Evolutionary conservation across 768 basidiomycete genomes (phyloP).

Genomic region (Russula earlei): DNA sequence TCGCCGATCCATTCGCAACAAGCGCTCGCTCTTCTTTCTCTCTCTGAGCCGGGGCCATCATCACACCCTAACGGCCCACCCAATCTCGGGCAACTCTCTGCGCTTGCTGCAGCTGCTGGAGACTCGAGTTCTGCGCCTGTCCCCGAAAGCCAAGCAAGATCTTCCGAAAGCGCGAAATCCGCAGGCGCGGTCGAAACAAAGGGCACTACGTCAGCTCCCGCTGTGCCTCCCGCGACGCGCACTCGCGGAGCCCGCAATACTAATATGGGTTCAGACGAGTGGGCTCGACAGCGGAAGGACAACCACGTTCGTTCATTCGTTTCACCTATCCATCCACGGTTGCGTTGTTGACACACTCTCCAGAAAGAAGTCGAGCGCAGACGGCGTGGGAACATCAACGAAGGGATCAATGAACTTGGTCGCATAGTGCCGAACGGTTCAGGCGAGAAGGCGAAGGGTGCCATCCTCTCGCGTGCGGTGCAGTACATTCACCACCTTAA

Average conservation of each 20-base stretch:
- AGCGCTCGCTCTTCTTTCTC: constrained; percentile 24
- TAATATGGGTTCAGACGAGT: constrained; percentile 66
- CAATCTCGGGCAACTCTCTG: constrained; percentile 49
- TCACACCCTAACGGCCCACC: constrained; percentile 64
- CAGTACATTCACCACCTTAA: constrained; percentile 89
- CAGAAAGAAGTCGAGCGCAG: constrained; percentile 99
- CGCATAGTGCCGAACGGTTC: constrained; percentile 82
- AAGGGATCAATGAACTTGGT: constrained; percentile 88
- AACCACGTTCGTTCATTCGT: constrained; percentile 50
- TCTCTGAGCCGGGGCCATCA: constrained; percentile 63
- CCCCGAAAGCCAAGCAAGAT: neutral
- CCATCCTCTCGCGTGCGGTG: constrained; percentile 79
- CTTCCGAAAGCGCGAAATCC: constrained; percentile 20
- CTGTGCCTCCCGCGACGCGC: constrained; percentile 23
- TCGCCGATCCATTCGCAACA: constrained; percentile 7
- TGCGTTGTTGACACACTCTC: neutral
- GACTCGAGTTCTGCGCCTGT: constrained; percentile 2
- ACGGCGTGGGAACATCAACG: constrained; percentile 91
- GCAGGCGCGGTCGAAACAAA: neutral
- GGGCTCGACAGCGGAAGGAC: constrained; percentile 72
- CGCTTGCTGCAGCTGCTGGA: constrained; percentile 23
- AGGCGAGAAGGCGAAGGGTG: constrained; percentile 84
- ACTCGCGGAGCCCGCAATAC: constrained; percentile 44
- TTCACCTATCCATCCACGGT: neutral
- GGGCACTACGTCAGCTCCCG: constrained; percentile 4